Evolutionary conservation across 2,329 filamentous ascomycete species (phyloP).

Genomic region (Hymenoscyphus albidus): DNA sequence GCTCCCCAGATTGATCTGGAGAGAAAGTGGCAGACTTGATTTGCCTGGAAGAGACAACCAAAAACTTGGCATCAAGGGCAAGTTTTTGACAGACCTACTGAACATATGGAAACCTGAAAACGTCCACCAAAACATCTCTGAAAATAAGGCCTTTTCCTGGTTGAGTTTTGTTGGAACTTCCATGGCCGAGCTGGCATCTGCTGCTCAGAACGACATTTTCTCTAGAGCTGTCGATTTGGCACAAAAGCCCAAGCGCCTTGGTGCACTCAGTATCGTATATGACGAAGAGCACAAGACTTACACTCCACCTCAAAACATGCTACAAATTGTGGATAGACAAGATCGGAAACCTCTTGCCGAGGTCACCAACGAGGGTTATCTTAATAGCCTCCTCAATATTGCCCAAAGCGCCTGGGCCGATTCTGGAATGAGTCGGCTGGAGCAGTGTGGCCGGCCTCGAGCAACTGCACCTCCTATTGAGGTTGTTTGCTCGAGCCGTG

Average conservation of each 20-base stretch:
- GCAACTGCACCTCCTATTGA: constrained; percentile 84
- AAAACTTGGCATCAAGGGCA: constrained; percentile 73
- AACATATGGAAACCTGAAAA: constrained; percentile 87
- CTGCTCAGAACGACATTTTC: constrained; percentile 68
- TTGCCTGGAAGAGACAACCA: constrained; percentile 69
- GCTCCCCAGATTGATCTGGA: constrained; percentile 77
- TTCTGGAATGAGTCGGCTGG: constrained; percentile 71
- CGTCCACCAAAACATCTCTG: constrained; percentile 59
- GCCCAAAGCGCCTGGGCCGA: constrained; percentile 61
- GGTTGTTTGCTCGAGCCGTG: constrained; percentile 68
- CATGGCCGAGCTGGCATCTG: constrained; percentile 64
- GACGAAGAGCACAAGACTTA: constrained; percentile 61
- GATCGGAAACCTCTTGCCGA: constrained; percentile 65
- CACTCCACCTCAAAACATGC: constrained; percentile 70
- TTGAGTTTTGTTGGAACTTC: constrained; percentile 81
- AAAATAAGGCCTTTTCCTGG: constrained; percentile 76
- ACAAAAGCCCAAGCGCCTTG: constrained; percentile 55
- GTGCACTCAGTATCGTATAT: constrained; percentile 65
- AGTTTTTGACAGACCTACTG: constrained; percentile 75
- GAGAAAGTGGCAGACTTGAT: constrained; percentile 72
- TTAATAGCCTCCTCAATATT: constrained; percentile 76
- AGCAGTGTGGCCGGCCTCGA: constrained; percentile 74
- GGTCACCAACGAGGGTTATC: constrained; percentile 66
- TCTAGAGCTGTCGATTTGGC: constrained; percentile 64
- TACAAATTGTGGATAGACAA: constrained; percentile 72